phyloP scores from a whole-genome alignment of 805 yeast species.

The Cyberlindnera subsufficiens region DNA sequence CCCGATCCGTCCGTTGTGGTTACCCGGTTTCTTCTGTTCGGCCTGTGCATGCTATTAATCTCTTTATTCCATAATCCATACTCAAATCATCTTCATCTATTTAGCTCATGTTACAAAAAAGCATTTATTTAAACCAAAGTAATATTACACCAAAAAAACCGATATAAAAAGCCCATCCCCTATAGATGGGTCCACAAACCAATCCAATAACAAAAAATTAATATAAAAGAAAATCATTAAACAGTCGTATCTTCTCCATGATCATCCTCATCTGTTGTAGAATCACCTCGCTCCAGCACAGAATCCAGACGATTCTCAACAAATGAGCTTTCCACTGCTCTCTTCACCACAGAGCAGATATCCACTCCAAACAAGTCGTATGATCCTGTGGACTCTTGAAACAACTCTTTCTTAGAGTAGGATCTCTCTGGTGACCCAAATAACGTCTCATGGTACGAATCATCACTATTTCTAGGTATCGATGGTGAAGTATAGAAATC shows the following conservation, averaged over 20 bases:
- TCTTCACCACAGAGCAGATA: constrained; percentile 40
- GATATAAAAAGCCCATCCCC: too few relatives aligned
- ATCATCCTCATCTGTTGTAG: constrained; percentile 11
- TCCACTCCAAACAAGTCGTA: constrained; percentile 54
- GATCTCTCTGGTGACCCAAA: constrained; percentile 32
- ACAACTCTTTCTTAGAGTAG: constrained; percentile 2
- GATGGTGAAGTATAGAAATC: constrained; percentile 58
- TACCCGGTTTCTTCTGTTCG: too few relatives aligned
- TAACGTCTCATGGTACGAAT: constrained; percentile 22
- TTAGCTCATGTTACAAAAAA: too few relatives aligned
- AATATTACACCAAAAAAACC: too few relatives aligned
- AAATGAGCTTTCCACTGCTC: constrained; percentile 32
- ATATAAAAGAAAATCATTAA: neutral
- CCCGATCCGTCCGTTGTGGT: too few relatives aligned
- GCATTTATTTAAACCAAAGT: too few relatives aligned
- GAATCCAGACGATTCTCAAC: constrained; percentile 3
- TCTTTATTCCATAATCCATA: too few relatives aligned
- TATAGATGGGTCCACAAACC: neutral
- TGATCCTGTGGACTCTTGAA: constrained; percentile 12
- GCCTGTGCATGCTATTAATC: too few relatives aligned
- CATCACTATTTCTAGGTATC: constrained; percentile 24
- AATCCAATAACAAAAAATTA: neutral
- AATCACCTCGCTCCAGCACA: constrained; percentile 3
- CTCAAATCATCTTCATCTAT: too few relatives aligned
- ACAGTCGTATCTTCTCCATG: constrained; percentile 2